Conservation (phyloP, 345 rosid species). For the Zanthoxylum bungeanum region DNA sequence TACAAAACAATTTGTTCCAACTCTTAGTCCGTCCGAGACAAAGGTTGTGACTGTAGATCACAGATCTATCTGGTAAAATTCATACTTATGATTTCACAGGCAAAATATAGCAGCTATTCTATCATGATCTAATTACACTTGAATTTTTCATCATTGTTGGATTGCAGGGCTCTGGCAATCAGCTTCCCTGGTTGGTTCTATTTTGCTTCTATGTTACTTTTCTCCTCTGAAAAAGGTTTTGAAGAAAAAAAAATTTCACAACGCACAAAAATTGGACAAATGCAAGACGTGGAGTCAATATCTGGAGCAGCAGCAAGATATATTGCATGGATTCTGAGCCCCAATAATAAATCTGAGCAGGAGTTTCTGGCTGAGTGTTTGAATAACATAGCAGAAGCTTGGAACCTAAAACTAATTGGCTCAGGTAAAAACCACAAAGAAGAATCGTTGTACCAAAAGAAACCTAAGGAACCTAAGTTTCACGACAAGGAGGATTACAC, state of each 20-base stretch:
- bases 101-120: neutral
- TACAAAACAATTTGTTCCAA: constrained; percentile 18
- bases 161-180: constrained; percentile 71
- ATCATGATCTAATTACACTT: neutral
- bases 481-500: constrained; percentile 12
- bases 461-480: constrained; percentile 39
- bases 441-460: constrained; percentile 28
- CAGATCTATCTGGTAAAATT: constrained; percentile 58
- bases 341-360: constrained; percentile 40
- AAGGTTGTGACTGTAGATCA: constrained; percentile 38
- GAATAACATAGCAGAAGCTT: constrained; percentile 45
- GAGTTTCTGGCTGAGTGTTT: too few relatives aligned
- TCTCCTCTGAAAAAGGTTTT: constrained; percentile 32
- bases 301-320: constrained; percentile 56
- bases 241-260: constrained; percentile 17
- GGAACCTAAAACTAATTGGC: constrained; percentile 32
- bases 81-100: constrained; percentile 8
- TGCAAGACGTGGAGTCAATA: constrained; percentile 23
- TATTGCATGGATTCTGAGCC: constrained; percentile 67
- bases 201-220: constrained; percentile 57
- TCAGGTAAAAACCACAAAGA: constrained; percentile 22
- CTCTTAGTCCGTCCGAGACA: constrained; percentile 10
- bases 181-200: constrained; percentile 80
- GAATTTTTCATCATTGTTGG: constrained; percentile 11
- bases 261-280: constrained; percentile 19